Conservation (phyloP, 2,329 filamentous ascomycete species). For the Fusarium neocosmosporiellum region DNA sequence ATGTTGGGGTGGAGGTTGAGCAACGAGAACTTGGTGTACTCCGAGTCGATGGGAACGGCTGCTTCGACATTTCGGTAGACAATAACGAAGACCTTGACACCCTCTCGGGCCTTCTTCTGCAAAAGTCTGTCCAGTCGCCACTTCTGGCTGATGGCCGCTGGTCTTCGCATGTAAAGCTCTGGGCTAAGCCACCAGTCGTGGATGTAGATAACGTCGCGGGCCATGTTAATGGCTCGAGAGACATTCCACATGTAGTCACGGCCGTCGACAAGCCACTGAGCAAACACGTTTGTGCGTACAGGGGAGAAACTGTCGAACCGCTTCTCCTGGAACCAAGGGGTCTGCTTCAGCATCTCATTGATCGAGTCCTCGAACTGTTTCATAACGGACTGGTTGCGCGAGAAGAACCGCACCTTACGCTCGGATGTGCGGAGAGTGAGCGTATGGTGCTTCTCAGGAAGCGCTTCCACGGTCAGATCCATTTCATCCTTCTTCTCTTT, state of each 20-base stretch:
- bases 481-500: slow-evolving; percentile 68
- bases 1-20: slow-evolving; percentile 96
- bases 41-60: slow-evolving; percentile 96
- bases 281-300: slow-evolving; percentile 85
- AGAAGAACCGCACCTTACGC: slow-evolving; percentile 89
- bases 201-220: slow-evolving; percentile 97
- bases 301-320: slow-evolving; percentile 95
- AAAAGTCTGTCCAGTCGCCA: slow-evolving; percentile 94
- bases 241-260: slow-evolving; percentile 99
- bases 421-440: slow-evolving; percentile 92
- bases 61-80: slow-evolving; percentile 98
- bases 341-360: slow-evolving; percentile 83
- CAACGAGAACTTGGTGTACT: slow-evolving; percentile 96
- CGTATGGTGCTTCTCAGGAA: slow-evolving; percentile 76
- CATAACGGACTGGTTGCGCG: slow-evolving; percentile 88
- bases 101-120: slow-evolving; percentile 93
- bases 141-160: slow-evolving; percentile 95
- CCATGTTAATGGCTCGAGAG: slow-evolving; percentile 95
- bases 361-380: slow-evolving; percentile 96
- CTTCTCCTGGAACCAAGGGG: slow-evolving; percentile 84
- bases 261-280: slow-evolving; percentile 96
- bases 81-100: slow-evolving; percentile 97
- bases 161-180: slow-evolving; percentile 93
- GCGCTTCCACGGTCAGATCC: slow-evolving; percentile 53
- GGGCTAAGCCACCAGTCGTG: slow-evolving; percentile 99